A percentile compares a stretch with the other conserved stretches of the same genome.
Conservation (phyloP, 2,329 filamentous ascomycete species). For the Phoma sp. region DNA sequence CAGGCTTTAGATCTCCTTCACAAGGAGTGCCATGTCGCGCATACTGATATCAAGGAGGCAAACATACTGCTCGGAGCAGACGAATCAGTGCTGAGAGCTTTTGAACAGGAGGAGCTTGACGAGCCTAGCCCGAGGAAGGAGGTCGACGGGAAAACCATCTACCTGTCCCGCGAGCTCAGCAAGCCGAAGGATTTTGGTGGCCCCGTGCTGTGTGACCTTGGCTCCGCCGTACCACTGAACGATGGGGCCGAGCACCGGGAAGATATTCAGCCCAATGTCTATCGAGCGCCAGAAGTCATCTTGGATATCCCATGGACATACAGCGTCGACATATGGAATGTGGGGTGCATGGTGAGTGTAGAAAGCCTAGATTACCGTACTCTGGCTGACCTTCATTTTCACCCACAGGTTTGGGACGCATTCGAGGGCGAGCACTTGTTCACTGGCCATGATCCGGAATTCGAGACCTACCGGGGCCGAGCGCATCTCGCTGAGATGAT, state of each 20-base stretch:
- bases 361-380: not conserved
- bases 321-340: slow-evolving; percentile 49
- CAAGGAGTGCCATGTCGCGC: not conserved
- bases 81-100: slow-evolving; percentile 33
- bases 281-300: slow-evolving; percentile 48
- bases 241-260: slow-evolving; percentile 25
- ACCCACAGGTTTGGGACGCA: slow-evolving; percentile 41
- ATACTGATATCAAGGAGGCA: slow-evolving; percentile 25
- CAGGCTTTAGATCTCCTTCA: slow-evolving; percentile 19
- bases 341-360: slow-evolving; percentile 39
- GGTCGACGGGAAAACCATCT: slow-evolving; percentile 36
- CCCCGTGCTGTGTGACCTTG: slow-evolving; percentile 34
- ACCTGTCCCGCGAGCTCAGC: slow-evolving; percentile 22
- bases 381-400: not conserved
- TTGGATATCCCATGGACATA: slow-evolving; percentile 45
- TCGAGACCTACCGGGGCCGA: not conserved
- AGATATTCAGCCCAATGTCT: slow-evolving; percentile 45
- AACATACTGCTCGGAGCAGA: slow-evolving; percentile 42
- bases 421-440: slow-evolving; percentile 44
- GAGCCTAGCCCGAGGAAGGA: slow-evolving; percentile 38
- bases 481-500: slow-evolving; percentile 25
- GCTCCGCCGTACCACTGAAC: slow-evolving; percentile 13
- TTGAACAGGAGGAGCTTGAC: slow-evolving; percentile 38
- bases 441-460: slow-evolving; percentile 17
- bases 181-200: not conserved